A percentile compares a stretch with the other conserved stretches of the same genome.
phyloP scores from a whole-genome alignment of 306 rosid species.

The Dryas drummondii region DNA sequence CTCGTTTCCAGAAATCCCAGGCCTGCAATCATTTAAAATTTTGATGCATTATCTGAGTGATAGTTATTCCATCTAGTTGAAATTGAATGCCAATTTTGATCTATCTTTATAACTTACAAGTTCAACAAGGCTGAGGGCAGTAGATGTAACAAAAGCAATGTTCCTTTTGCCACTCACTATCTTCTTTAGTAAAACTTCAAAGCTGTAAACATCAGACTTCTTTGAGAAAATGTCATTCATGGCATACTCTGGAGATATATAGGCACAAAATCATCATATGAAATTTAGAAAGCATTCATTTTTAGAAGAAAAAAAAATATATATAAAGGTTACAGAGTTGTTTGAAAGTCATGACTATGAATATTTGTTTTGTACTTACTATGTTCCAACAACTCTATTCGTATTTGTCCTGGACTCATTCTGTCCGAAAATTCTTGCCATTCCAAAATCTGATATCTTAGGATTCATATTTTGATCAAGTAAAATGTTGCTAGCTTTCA shows the following conservation, averaged over 20 bases:
- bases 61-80: not conserved
- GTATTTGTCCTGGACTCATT: slow-evolving; percentile 23
- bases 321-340: not conserved
- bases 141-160: not conserved
- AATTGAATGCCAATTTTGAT: not conserved
- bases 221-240: slow-evolving; percentile 28
- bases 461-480: slow-evolving; percentile 19
- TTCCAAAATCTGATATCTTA: slow-evolving; percentile 30
- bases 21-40: slow-evolving; percentile 17
- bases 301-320: not conserved
- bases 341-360: not conserved
- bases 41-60: not conserved
- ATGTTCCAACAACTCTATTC: slow-evolving; percentile 22
- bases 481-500: slow-evolving; percentile 31
- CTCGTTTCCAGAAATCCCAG: slow-evolving; percentile 28
- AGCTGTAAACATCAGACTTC: slow-evolving; percentile 22
- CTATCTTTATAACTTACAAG: slow-evolving; percentile 8
- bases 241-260: slow-evolving; percentile 28
- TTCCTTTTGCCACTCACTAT: slow-evolving; percentile 24
- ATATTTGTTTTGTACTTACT: slow-evolving; percentile 15
- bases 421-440: slow-evolving; percentile 21
- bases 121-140: slow-evolving; percentile 10
- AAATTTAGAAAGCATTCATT: not conserved
- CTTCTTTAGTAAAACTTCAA: slow-evolving; percentile 18
- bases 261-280: not conserved